Evolutionary conservation across 208 protist genomes (phyloP), one percentile per base, ranked within the genome.

Genomic region (Crithidia bombi): DNA sequence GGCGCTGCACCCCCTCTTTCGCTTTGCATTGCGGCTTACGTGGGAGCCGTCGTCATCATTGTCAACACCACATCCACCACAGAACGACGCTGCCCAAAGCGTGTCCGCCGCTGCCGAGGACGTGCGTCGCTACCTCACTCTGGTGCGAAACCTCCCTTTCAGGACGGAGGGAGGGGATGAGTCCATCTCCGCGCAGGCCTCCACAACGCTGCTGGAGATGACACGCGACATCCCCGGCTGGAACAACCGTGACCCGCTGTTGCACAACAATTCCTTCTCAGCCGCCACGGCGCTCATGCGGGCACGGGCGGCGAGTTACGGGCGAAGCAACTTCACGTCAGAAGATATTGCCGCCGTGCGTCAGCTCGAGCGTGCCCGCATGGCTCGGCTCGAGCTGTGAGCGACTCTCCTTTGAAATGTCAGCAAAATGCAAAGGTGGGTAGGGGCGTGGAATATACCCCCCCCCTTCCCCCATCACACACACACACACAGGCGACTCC

Each of bases 181-280:
- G 33, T 2, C 23, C 17, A 25, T 73, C 15, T 44, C 57, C 2
- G 38, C 57, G 17, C 26, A 47, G n/a, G 75, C 86, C 3, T 73
- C 87, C 23, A 73, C 79, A 1, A 74, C 71, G 21, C 65, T 94
- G 49, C 49, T 90, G 28, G 49, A 30, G 33, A 79, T 89, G 59
- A 39, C 75, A 1, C 47, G 23, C 11, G 69, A 79, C 23, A 58
- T 84, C 4, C 73, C 75, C 4, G 28, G 61, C 5, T 93, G 91
- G 87, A 88, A 90, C 58, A 96, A 96, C 38, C 78, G 79, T 38
- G 87, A 96, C 63, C 57, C 86, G 6, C 78, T 96, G 10, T 68
- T 96, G 33, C 91, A 96, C 72, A 96, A 96, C 76, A 96, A 92
- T 59, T 87, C 82, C 46, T 92, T 94, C 43, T 91, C 88, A 0